These are phyloP conservation scores for Cerioporus squamosus DNA, from an alignment of 1,284 basidiomycete genomes.

Conservation along the genomic window DNA sequence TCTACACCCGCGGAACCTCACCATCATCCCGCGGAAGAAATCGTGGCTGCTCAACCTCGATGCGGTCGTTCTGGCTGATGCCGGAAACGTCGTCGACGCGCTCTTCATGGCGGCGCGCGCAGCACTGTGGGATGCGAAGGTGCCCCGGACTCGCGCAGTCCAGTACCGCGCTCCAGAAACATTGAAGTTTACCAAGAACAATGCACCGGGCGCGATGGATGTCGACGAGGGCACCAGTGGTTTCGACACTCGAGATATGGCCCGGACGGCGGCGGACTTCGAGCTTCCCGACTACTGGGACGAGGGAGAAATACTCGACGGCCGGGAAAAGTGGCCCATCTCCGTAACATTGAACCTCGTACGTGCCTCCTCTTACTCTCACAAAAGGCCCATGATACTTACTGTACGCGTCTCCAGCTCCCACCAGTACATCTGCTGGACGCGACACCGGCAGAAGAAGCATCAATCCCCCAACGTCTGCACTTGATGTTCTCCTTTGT, in stretches of 20 bases:
- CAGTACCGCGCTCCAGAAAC: slow-evolving; percentile 50
- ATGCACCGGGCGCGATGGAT: slow-evolving; percentile 37
- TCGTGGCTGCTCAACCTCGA: slow-evolving; percentile 75
- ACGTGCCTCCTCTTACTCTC: slow-evolving; percentile 7
- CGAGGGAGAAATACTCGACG: slow-evolving; percentile 69
- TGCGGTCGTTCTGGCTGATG: slow-evolving; percentile 68
- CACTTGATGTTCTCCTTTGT: slow-evolving; percentile 67
- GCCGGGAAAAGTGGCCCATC: slow-evolving; percentile 70
- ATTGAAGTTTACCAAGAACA: slow-evolving; percentile 19
- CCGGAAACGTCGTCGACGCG: slow-evolving; percentile 75
- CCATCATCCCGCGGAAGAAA: slow-evolving; percentile 66
- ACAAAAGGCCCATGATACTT: not conserved
- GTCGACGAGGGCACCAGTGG: slow-evolving; percentile 58
- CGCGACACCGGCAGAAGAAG: slow-evolving; percentile 68
- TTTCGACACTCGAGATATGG: slow-evolving; percentile 57
- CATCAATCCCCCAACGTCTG: slow-evolving; percentile 56
- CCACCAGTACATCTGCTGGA: slow-evolving; percentile 68
- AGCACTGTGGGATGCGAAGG: slow-evolving; percentile 79
- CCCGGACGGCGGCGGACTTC: slow-evolving; percentile 65
- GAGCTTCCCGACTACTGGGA: slow-evolving; percentile 86
- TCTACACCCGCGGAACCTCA: slow-evolving; percentile 62
- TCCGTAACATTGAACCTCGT: slow-evolving; percentile 79
- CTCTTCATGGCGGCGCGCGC: slow-evolving; percentile 78
- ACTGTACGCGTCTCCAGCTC: slow-evolving; percentile 39
- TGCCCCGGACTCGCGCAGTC: slow-evolving; percentile 70